phyloP scores from a whole-genome alignment of 108 stramenopile genomes.

The Nitzschia sp. region DNA sequence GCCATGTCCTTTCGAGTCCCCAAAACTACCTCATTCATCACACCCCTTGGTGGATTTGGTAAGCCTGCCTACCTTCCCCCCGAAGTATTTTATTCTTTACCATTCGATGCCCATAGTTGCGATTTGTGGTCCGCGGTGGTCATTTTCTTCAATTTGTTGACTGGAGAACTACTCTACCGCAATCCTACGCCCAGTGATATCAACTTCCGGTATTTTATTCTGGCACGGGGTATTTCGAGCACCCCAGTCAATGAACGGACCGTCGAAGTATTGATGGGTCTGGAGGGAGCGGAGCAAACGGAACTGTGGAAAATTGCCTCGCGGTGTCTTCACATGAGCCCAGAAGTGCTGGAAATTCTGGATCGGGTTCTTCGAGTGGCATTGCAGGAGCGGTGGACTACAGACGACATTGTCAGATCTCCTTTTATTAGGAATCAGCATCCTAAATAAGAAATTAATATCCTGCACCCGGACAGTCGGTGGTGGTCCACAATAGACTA shows the following conservation, averaged over 20 bases:
- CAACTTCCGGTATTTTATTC: constrained; percentile 40
- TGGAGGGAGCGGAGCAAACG: constrained; percentile 4
- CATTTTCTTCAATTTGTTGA: constrained; percentile 80
- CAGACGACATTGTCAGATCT: constrained; percentile 13
- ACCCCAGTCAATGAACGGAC: constrained; percentile 39
- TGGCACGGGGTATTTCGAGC: constrained; percentile 33
- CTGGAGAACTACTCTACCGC: constrained; percentile 47
- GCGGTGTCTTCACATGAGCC: constrained; percentile 30
- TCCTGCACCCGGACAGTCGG: too few species aligned
- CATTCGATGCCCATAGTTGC: constrained; percentile 66
- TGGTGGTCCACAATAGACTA: too few species aligned
- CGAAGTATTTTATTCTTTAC: constrained; percentile 46
- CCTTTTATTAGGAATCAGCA: constrained; percentile 3
- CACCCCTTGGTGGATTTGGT: constrained; percentile 50
- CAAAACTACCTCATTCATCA: constrained; percentile 15
- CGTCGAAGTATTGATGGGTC: constrained; percentile 38
- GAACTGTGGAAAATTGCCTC: constrained; percentile 18
- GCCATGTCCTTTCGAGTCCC: constrained; percentile 77
- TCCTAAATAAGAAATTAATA: too few species aligned
- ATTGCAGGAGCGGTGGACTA: constrained; percentile 43
- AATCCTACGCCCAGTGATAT: constrained; percentile 20
- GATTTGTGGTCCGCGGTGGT: constrained; percentile 88
- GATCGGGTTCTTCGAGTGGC: constrained; percentile 30
- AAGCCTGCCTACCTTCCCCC: constrained; percentile 72
- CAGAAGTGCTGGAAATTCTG: constrained; percentile 27